Evolutionary conservation across 176 grass and related monocot species (phyloP), one percentile per base, ranked within the genome.

Genomic region (Carex kokanica): DNA sequence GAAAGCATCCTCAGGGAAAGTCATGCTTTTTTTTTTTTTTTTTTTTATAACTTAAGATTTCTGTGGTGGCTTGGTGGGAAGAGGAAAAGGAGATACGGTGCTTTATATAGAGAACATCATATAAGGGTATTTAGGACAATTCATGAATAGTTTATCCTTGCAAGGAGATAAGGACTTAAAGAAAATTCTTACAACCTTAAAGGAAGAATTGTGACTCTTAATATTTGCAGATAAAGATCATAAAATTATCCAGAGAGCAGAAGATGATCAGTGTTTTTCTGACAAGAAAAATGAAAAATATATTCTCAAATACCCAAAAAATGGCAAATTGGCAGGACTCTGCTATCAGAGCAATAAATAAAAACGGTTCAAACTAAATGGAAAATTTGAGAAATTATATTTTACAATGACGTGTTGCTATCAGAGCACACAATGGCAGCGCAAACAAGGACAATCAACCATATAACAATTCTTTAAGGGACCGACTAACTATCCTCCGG

Each of bases 91-190:
- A 43, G 49, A 43, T 49, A 45, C 25, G 8, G 17, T 68, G 27
- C 73, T 60, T 60, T 60, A 51, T 84, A 75, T 77, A 72, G 7
- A 2, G 32, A 21, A 55, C 4, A 8, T 69, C 69, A 54, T 17
- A 57, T 31, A 55, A 81, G 62, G 38, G 45, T 63, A 82, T 82
- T 82, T 82, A 66, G 4, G 79, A 27, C 43, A 64, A 66, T 82
- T 75, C 23, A 52, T 29, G 3, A 53, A 75, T 24, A 15, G 72
- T 54, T 55, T 55, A 55, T 77, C 24, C 73, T 77, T 16, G 34
- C 8, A 55, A 29, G 73, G 73, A 77, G 49, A 77, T 77, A 31
- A 77, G 73, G 73, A 31, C 55, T 53, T 77, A 55, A 55, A 31
- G 6, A 77, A 13, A 49, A 31, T 32, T 77, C 6, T 63, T 62